Conservation (phyloP, 225 moss, liverwort and hornwort genomes). For the Physcomitrellopsis africana region DNA sequence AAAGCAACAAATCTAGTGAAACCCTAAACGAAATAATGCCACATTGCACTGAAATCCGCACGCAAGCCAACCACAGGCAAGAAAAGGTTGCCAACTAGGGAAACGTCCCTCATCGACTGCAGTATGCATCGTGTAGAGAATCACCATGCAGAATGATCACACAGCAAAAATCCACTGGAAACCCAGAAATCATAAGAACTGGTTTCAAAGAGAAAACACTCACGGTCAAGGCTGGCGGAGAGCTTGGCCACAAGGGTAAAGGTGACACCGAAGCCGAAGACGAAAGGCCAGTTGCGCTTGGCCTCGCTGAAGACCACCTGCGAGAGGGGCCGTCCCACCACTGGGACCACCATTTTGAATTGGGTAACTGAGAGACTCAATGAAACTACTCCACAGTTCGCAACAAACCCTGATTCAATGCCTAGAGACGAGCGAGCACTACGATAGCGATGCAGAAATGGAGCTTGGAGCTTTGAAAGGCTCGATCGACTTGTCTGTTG, state of each 20-base stretch:
- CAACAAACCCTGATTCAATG: too few relatives aligned
- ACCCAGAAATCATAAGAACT: neutral
- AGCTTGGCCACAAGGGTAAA: constrained; percentile 48
- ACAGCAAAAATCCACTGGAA: too few relatives aligned
- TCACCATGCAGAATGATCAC: neutral
- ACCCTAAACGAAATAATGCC: neutral
- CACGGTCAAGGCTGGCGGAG: constrained; percentile 56
- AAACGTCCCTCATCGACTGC: too few relatives aligned
- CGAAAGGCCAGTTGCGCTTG: constrained; percentile 79
- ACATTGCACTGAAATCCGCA: neutral
- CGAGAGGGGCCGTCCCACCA: constrained; percentile 60
- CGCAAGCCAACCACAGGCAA: neutral
- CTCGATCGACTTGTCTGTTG: too few relatives aligned
- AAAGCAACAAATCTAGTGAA: neutral
- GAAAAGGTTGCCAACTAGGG: too few relatives aligned
- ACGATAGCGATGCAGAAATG: too few relatives aligned
- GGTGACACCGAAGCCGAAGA: constrained; percentile 58
- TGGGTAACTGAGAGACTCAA: too few relatives aligned
- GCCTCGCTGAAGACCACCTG: constrained; percentile 56
- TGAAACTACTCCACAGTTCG: too few relatives aligned
- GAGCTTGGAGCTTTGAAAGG: too few relatives aligned
- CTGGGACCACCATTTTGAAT: constrained; percentile 38
- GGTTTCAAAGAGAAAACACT: neutral
- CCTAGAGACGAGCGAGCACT: too few relatives aligned
- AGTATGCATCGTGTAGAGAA: neutral